These are phyloP conservation scores for Dipteronia dyeriana DNA, from an alignment of 345 rosid genomes.

Conservation along the genomic window DNA sequence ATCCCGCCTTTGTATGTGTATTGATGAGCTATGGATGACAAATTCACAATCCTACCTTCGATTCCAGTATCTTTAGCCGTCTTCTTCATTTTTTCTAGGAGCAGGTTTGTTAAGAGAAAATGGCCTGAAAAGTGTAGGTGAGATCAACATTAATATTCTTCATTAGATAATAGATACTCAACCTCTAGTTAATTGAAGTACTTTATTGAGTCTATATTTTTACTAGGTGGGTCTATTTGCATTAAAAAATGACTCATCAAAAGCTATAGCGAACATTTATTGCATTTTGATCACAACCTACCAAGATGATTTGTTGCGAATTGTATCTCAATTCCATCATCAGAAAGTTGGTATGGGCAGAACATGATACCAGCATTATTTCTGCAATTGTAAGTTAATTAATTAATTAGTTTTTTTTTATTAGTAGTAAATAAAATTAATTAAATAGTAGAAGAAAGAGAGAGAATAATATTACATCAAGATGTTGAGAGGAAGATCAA, in stretches of 20 bases:
- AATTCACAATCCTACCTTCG: constrained; percentile 83
- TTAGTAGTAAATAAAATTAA: not conserved
- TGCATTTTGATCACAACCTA: constrained; percentile 15
- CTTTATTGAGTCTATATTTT: no score
- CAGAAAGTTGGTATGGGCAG: constrained; percentile 74
- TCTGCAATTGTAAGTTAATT: constrained; percentile 33
- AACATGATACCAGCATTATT: constrained; percentile 92
- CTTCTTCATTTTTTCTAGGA: constrained; percentile 76
- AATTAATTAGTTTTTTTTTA: no score
- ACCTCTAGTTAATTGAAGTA: no score
- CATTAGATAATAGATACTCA: no score
- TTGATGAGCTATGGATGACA: constrained; percentile 84
- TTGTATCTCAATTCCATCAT: constrained; percentile 75
- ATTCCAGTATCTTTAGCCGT: constrained; percentile 54
- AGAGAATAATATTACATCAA: constrained; percentile 50
- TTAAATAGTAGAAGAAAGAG: not conserved
- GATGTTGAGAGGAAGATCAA: constrained; percentile 68
- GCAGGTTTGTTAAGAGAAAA: constrained; percentile 80
- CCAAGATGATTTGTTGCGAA: constrained; percentile 84
- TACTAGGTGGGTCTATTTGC: no score
- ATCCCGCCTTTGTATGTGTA: constrained; percentile 67
- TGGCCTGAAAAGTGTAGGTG: constrained; percentile 54
- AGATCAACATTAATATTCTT: no score
- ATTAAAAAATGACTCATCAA: not conserved
- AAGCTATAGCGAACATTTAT: not conserved